Evolutionary conservation across 1,284 basidiomycete species (phyloP), one percentile per base, ranked within the genome.

Genomic region (Sanguinoderma infundibulare): DNA sequence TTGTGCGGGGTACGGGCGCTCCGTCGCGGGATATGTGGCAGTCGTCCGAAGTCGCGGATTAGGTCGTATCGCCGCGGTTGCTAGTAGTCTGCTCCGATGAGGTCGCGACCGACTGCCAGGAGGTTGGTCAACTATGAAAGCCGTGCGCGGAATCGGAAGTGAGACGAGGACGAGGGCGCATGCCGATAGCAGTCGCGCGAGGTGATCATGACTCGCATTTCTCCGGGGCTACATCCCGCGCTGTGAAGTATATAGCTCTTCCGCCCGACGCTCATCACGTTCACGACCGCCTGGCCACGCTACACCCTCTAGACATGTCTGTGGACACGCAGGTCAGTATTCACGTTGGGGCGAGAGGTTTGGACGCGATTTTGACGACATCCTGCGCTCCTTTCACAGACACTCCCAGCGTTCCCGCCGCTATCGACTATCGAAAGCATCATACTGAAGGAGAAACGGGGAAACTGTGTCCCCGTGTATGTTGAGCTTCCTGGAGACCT

Each of bases 401-500:
- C 81, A 74, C 75, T 92, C 39, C 80, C 83, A 42, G 85, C 89
- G 14, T 80, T 80, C 65, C 92, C 92, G 12, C 78, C 91, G n/a
- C 80, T 92, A 34, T 81, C 83, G 9, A 82, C 80, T 22, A 82
- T 94, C 57, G 90, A 94, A 75, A 83, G 83, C 63, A 81, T 93
- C 65, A 87, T 94, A 62, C 78, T 92, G 60, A 82, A 85, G 51
- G 89, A 94, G 75, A 91, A 92, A 75, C 81, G 78, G 59, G 95
- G 96, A 73, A 97, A 97, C 74, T 95, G 92, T 72, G 87, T 99
- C 42, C 97, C 97, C 17, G 87, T 99, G 67, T 99, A 90, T 77
- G 85, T 96, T 60, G 91, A 96, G 69, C 83, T 99, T 8, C 95
- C 98, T 26, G 96, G 96, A 59, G 98, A 99, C 75, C 87, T 98